These are phyloP conservation scores for Leccinum huronense DNA, from an alignment of 1,284 basidiomycete genomes.

Conservation along the genomic window DNA sequence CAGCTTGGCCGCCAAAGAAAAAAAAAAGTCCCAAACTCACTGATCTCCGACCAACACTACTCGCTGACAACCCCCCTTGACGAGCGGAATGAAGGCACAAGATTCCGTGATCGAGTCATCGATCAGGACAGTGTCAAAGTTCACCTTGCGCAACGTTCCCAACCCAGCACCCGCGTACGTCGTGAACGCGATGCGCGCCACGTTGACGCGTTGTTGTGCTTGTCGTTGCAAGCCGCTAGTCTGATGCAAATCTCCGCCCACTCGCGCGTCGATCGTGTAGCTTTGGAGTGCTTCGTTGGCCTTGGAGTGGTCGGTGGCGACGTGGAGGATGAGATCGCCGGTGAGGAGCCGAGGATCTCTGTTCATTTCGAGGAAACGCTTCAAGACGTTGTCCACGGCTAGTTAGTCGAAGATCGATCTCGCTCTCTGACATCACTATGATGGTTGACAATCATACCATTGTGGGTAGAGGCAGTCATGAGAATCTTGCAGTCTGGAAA, in stretches of 20 bases:
- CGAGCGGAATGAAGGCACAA: slow-evolving; percentile 59
- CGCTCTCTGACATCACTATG: background rate
- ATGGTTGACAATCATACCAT: slow-evolving; percentile 40
- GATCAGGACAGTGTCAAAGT: slow-evolving; percentile 62
- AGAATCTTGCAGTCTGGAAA: slow-evolving; percentile 47
- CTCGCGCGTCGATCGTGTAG: slow-evolving; percentile 62
- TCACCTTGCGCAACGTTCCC: slow-evolving; percentile 51
- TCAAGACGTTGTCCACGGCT: slow-evolving; percentile 69
- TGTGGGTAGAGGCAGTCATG: slow-evolving; percentile 69
- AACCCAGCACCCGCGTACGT: slow-evolving; percentile 65
- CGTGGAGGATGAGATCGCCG: slow-evolving; percentile 58
- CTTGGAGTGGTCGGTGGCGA: slow-evolving; percentile 60
- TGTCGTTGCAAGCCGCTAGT: slow-evolving; percentile 56
- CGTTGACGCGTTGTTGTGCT: slow-evolving; percentile 55
- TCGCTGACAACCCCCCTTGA: slow-evolving; percentile 51
- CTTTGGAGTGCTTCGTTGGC: slow-evolving; percentile 55
- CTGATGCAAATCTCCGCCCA: slow-evolving; percentile 57
- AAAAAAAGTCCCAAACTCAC: slow-evolving; percentile 39
- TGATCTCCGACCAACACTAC: slow-evolving; percentile 67
- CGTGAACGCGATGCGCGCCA: slow-evolving; percentile 57
- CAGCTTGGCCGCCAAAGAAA: background rate
- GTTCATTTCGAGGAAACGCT: slow-evolving; percentile 56
- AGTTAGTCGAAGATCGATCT: background rate
- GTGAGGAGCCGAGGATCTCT: slow-evolving; percentile 40
- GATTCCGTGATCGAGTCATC: slow-evolving; percentile 69